These are phyloP conservation scores for Fusarium duplospermum DNA, from an alignment of 2,329 filamentous ascomycete genomes.

Conservation along the genomic window DNA sequence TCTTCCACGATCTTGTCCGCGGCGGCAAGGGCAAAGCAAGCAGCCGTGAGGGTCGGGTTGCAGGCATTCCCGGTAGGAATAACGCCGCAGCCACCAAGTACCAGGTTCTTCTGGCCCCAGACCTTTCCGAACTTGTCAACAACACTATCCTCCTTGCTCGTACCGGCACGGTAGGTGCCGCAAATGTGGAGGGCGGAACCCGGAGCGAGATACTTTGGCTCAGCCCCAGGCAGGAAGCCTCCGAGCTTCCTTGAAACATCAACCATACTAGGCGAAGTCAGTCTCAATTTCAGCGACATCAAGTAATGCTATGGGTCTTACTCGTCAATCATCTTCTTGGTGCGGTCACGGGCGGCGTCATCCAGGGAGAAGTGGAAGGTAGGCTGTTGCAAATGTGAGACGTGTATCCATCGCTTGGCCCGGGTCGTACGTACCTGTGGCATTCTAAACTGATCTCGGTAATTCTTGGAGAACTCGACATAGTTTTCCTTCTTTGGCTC, in stretches of 20 bases:
- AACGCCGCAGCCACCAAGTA: slow-evolving; percentile 5
- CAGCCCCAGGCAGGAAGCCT: not conserved
- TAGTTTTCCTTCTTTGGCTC: not conserved
- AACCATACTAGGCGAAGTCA: not conserved
- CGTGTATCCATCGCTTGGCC: too few relatives aligned
- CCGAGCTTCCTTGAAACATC: slow-evolving; percentile 2
- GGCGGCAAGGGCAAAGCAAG: slow-evolving; percentile 6
- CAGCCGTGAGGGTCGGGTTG: slow-evolving; percentile 6
- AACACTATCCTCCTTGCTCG: not conserved
- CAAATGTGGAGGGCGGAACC: slow-evolving; percentile 3
- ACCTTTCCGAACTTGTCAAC: slow-evolving; percentile 2
- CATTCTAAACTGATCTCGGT: slow-evolving; percentile 1
- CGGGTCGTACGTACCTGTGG: not conserved
- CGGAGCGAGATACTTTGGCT: slow-evolving; percentile 7
- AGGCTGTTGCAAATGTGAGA: not conserved
- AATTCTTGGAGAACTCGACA: not conserved
- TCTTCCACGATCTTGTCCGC: slow-evolving; percentile 12
- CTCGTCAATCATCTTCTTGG: slow-evolving; percentile 1
- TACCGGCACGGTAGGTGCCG: slow-evolving; percentile 3
- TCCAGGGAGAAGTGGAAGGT: slow-evolving; percentile 1
- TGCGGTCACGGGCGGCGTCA: not conserved
- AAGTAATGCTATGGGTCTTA: not conserved
- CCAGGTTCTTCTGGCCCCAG: not conserved
- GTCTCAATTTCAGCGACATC: not conserved
- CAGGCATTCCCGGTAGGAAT: slow-evolving; percentile 11